These are phyloP conservation scores for Clitopilus hobsonii DNA, from an alignment of 768 basidiomycete species.

Conservation along the genomic window DNA sequence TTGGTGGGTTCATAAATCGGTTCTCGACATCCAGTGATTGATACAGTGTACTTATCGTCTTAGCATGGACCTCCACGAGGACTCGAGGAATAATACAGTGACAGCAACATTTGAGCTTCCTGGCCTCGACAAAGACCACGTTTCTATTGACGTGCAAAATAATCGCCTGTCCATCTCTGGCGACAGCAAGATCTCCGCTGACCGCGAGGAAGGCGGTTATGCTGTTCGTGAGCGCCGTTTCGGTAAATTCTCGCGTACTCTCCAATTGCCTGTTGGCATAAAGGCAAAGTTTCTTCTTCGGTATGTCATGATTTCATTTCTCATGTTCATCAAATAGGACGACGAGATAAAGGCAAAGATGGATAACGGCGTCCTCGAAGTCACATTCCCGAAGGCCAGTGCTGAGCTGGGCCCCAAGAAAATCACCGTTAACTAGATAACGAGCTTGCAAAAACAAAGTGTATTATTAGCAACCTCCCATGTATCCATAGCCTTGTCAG, in stretches of 20 bases:
- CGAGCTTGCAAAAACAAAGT: too few relatives aligned
- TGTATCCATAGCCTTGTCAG: too few relatives aligned
- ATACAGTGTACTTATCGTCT: background rate
- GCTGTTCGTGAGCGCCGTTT: conserved; percentile 40
- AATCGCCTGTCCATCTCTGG: conserved; percentile 44
- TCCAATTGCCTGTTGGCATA: conserved; percentile 43
- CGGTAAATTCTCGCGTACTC: conserved; percentile 43
- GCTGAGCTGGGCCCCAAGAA: conserved; percentile 39
- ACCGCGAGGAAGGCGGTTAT: conserved; percentile 31
- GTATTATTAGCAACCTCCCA: too few relatives aligned
- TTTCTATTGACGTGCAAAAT: conserved; percentile 43
- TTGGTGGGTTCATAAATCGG: too few relatives aligned
- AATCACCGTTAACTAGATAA: conserved; percentile 26
- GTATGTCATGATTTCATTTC: background rate
- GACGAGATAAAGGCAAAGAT: conserved; percentile 43
- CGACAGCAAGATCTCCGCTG: conserved; percentile 25
- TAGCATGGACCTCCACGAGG: conserved; percentile 47
- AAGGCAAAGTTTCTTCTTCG: conserved; percentile 26
- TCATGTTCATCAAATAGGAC: conserved; percentile 19
- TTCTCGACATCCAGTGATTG: background rate
- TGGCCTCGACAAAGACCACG: conserved; percentile 43
- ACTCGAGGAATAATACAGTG: conserved; percentile 32
- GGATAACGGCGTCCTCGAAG: conserved; percentile 40
- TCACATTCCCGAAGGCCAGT: conserved; percentile 43
- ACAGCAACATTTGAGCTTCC: conserved; percentile 55